Conservation (phyloP, 2,329 filamentous ascomycete species). For the Fusarium newnesense region DNA sequence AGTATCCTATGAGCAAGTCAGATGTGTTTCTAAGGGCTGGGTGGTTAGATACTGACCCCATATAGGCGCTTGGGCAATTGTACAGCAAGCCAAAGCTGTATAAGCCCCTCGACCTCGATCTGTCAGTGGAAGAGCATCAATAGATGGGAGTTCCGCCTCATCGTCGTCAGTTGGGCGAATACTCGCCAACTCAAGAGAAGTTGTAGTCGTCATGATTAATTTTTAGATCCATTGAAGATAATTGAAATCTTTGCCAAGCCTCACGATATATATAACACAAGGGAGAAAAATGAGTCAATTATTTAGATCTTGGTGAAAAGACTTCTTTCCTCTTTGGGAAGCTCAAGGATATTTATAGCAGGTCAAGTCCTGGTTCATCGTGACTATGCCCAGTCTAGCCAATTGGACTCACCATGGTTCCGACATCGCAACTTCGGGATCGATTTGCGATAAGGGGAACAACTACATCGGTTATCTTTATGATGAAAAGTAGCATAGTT, state of each 20-base stretch:
- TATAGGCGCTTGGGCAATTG: conserved; percentile 47
- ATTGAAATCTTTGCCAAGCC: not conserved
- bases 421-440: conserved; percentile 34
- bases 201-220: conserved; percentile 14
- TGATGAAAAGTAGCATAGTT: not conserved
- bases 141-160: conserved; percentile 1
- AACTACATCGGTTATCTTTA: not conserved
- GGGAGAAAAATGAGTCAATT: conserved; percentile 6
- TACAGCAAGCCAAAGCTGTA: conserved; percentile 45
- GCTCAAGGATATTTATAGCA: conserved; percentile 9
- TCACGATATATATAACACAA: not conserved
- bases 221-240: not conserved
- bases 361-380: conserved; percentile 23
- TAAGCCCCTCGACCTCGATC: conserved; percentile 46
- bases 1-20: conserved; percentile 39
- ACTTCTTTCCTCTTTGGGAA: conserved; percentile 19
- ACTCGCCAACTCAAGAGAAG: conserved; percentile 26
- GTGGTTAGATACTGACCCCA: conserved; percentile 38
- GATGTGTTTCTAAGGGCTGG: no score
- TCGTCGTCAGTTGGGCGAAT: not conserved
- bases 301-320: conserved; percentile 20
- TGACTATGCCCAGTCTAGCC: conserved; percentile 12
- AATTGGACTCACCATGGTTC: conserved; percentile 24
- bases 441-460: not conserved
- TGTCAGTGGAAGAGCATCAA: conserved; percentile 42